These are phyloP conservation scores for Platanus orientalis DNA, from an alignment of 164 flowering plant genomes.

Conservation along the genomic window DNA sequence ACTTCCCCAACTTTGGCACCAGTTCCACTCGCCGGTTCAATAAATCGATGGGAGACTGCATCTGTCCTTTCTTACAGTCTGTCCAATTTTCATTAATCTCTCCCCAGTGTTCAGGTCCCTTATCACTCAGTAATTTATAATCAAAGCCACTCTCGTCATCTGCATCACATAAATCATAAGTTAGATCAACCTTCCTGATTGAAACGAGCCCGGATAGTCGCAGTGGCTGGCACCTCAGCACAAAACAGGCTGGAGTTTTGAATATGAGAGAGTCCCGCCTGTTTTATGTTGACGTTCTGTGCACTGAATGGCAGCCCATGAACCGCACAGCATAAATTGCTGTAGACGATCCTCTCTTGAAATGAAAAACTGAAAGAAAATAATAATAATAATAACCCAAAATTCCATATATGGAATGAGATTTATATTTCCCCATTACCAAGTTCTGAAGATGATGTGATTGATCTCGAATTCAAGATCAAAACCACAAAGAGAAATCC, in stretches of 20 bases:
- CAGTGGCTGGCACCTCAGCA: too few relatives aligned
- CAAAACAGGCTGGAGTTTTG: too few relatives aligned
- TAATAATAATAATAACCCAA: too few relatives aligned
- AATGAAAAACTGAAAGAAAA: too few relatives aligned
- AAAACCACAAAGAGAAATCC: background rate
- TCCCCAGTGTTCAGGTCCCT: constrained; percentile 32
- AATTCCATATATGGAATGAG: background rate
- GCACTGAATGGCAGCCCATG: too few relatives aligned
- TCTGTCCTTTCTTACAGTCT: constrained; percentile 13
- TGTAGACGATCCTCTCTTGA: too few relatives aligned
- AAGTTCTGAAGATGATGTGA: background rate
- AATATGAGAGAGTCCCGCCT: too few relatives aligned
- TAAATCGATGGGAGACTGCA: constrained; percentile 35
- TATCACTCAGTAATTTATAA: constrained; percentile 14
- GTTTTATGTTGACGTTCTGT: too few relatives aligned
- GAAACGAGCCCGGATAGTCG: too few relatives aligned
- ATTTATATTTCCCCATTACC: background rate
- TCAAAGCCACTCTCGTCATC: constrained; percentile 23
- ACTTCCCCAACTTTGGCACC: constrained; percentile 16
- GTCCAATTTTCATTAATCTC: constrained; percentile 23
- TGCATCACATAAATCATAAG: background rate
- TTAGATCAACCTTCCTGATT: background rate
- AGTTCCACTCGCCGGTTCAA: constrained; percentile 16
- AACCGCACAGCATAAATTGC: too few relatives aligned
- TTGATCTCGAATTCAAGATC: background rate